Percentiles rank a stretch among this genome's conserved stretches.
Evolutionary conservation across 1,139 yeast species (phyloP).

Genomic region (Yamadazyma sp.): DNA sequence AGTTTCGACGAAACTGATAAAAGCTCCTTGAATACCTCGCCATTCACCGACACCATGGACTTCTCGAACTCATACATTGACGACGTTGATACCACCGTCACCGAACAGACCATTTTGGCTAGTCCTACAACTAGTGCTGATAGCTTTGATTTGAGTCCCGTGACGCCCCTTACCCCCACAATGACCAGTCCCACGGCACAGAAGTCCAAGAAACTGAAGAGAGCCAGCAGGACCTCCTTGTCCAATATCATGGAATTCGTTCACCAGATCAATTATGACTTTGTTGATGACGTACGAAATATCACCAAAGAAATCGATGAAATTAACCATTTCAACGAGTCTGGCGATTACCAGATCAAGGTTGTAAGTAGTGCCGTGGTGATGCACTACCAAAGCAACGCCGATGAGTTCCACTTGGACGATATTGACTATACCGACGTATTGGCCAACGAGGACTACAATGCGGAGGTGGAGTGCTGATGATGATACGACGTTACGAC

Average conservation of each 20-base stretch:
- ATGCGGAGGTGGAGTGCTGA: background rate
- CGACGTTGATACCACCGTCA: background rate
- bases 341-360: constrained; percentile 10
- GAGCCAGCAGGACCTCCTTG: constrained; percentile 12
- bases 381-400: constrained; percentile 10
- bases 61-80: constrained; percentile 2
- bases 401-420: constrained; percentile 9
- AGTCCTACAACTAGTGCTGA: background rate
- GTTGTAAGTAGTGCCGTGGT: constrained; percentile 8
- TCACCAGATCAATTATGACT: constrained; percentile 13
- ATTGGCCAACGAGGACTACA: constrained; percentile 2
- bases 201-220: constrained; percentile 4
- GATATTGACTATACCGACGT: constrained; percentile 11
- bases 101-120: background rate
- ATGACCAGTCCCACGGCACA: constrained; percentile 2
- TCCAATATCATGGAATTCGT: constrained; percentile 16
- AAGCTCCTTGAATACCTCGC: constrained; percentile 9
- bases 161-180: constrained; percentile 2
- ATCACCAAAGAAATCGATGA: constrained; percentile 3
- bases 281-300: constrained; percentile 4
- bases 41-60: constrained; percentile 10
- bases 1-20: constrained; percentile 4
- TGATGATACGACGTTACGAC: background rate
- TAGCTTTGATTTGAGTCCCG: background rate
- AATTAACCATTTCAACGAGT: constrained; percentile 5